phyloP scores from a whole-genome alignment of 2,329 filamentous ascomycete genomes.

The Botrytis medusae region DNA sequence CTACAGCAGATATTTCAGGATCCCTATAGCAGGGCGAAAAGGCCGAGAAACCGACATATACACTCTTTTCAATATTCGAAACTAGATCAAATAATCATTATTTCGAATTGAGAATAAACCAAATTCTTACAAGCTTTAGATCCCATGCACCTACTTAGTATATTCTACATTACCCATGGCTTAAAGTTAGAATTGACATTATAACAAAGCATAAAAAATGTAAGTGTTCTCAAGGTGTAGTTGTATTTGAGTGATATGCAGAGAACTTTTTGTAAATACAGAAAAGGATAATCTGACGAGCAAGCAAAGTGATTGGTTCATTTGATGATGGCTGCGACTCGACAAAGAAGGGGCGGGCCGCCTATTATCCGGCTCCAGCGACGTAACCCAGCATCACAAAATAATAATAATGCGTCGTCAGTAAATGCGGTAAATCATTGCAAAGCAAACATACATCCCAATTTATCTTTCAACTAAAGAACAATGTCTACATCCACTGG shows the following conservation, averaged over 20 bases:
- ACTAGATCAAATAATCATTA: too few species aligned
- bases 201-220: too few species aligned
- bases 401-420: constrained; percentile 1
- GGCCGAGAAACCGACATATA: too few species aligned
- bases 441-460: neutral
- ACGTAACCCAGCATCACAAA: constrained; percentile 17
- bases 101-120: too few species aligned
- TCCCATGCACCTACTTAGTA: too few species aligned
- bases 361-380: constrained; percentile 19
- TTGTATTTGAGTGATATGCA: neutral
- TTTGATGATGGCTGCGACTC: neutral
- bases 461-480: neutral
- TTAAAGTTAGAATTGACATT: too few species aligned
- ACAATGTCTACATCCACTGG: constrained; percentile 31
- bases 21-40: neutral
- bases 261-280: neutral
- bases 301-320: constrained; percentile 6
- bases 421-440: constrained; percentile 7
- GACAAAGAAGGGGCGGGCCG: constrained; percentile 15
- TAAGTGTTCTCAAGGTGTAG: neutral
- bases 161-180: too few species aligned
- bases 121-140: too few species aligned
- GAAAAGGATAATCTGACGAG: neutral
- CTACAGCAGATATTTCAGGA: neutral
- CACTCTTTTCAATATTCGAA: too few species aligned